Evolutionary conservation across 2,329 filamentous ascomycete species (phyloP).

Genomic region (Cladorrhinum sp.): DNA sequence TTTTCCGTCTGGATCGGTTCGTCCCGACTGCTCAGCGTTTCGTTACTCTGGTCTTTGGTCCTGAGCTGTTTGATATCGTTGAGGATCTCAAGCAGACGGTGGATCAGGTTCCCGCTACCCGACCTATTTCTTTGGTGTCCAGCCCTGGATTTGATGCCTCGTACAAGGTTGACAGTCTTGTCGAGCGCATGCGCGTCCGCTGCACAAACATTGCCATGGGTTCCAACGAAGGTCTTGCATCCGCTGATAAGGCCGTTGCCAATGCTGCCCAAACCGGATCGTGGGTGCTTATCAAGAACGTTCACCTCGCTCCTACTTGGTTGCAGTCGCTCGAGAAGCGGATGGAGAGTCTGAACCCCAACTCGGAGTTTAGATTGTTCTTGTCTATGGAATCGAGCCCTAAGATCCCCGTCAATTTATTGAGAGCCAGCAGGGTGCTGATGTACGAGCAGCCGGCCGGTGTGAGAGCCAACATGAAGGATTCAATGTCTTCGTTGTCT

Average conservation of each 20-base stretch:
- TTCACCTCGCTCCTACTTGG: conserved; percentile 94
- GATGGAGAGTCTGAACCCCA: conserved; percentile 90
- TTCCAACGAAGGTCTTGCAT: conserved; percentile 88
- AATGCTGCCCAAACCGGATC: conserved; percentile 87
- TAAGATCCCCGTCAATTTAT: conserved; percentile 94
- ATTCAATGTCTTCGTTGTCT: conserved; percentile 82
- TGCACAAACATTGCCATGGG: conserved; percentile 99
- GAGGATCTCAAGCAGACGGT: conserved; percentile 86
- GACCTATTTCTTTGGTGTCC: conserved; percentile 88
- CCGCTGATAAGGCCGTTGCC: conserved; percentile 91
- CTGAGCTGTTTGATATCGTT: conserved; percentile 75
- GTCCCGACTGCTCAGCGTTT: conserved; percentile 92
- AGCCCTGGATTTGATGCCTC: conserved; percentile 96
- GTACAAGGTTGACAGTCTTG: conserved; percentile 96
- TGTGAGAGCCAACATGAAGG: conserved; percentile 97
- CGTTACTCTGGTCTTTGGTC: conserved; percentile 79
- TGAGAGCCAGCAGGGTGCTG: conserved; percentile 87
- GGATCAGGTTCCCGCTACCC: conserved; percentile 75
- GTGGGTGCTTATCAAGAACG: conserved; percentile 99
- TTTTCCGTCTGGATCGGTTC: conserved; percentile 93
- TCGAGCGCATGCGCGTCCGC: conserved; percentile 74
- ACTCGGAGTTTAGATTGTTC: conserved; percentile 90
- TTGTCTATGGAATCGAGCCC: conserved; percentile 96
- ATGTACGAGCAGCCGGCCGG: conserved; percentile 99
- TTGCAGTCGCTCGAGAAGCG: conserved; percentile 95